These are phyloP conservation scores for Hevea brasiliensis DNA, from an alignment of 345 rosid genomes.

Conservation along the genomic window DNA sequence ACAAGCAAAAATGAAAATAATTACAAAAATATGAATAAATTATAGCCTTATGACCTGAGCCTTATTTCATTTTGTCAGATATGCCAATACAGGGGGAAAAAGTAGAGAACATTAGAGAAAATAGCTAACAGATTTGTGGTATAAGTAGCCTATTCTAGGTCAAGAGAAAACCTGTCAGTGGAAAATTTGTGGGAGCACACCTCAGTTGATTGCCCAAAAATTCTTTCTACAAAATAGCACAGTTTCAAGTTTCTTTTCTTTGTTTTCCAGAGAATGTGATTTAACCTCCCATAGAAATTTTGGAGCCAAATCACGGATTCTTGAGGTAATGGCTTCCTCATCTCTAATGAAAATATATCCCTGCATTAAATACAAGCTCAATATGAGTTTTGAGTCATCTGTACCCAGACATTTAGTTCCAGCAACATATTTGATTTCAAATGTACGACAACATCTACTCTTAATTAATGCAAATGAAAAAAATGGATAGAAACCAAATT, in stretches of 20 bases:
- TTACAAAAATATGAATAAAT: constrained; percentile 13
- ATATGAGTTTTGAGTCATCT: neutral
- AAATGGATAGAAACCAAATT: neutral
- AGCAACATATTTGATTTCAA: too few species aligned
- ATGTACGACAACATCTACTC: neutral
- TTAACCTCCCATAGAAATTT: constrained; percentile 44
- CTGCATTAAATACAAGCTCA: constrained; percentile 38
- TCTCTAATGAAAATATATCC: constrained; percentile 81
- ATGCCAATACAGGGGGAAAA: neutral
- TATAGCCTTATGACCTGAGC: constrained; percentile 1
- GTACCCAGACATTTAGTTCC: neutral
- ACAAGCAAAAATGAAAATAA: neutral
- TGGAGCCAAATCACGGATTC: constrained; percentile 62
- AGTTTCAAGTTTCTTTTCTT: too few species aligned
- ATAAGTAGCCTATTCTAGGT: neutral
- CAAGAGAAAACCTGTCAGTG: neutral
- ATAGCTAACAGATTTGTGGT: neutral
- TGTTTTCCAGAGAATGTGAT: too few species aligned
- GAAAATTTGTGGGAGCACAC: too few species aligned
- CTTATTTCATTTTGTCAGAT: neutral
- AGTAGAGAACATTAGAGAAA: neutral
- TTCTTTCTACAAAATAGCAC: too few species aligned
- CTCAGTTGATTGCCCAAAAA: too few species aligned
- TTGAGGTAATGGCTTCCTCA: constrained; percentile 51
- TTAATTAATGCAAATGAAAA: neutral